Evolutionary conservation across 163 green algal genomes (phyloP).

Genomic region (Scenedesmus sp.): DNA sequence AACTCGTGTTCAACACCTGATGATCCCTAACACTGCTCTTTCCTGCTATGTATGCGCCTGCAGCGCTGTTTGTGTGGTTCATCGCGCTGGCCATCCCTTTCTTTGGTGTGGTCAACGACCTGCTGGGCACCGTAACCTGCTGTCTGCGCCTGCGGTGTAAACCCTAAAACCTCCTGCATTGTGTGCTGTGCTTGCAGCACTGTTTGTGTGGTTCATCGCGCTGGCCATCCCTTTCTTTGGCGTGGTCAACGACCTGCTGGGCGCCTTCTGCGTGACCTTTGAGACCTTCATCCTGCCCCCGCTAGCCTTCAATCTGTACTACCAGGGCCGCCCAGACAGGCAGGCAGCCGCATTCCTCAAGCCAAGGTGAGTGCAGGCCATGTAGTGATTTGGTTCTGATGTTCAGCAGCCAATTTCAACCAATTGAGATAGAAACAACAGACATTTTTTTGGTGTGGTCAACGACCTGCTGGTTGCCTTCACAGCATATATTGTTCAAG

Average conservation of each 20-base stretch:
- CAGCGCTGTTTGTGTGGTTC: conserved; percentile 51
- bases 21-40: neutral
- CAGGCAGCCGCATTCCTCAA: conserved; percentile 27
- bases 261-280: conserved; percentile 47
- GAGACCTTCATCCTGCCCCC: conserved; percentile 37
- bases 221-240: conserved; percentile 50
- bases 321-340: conserved; percentile 36
- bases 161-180: neutral
- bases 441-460: too few relatives aligned
- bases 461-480: too few relatives aligned
- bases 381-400: too few relatives aligned
- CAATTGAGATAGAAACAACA: too few relatives aligned
- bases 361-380: neutral
- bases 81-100: conserved; percentile 47
- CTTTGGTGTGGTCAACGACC: conserved; percentile 48
- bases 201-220: conserved; percentile 53
- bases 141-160: neutral
- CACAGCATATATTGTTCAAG: too few relatives aligned
- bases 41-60: neutral
- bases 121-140: neutral
- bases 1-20: too few relatives aligned
- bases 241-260: conserved; percentile 50
- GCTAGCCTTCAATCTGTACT: conserved; percentile 47
- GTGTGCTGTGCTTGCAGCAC: neutral
- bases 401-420: too few relatives aligned